A percentile compares a stretch with the other conserved stretches of the same genome.
phyloP scores from a whole-genome alignment of 164 flowering plant genomes.

The Houttuynia cordata region DNA sequence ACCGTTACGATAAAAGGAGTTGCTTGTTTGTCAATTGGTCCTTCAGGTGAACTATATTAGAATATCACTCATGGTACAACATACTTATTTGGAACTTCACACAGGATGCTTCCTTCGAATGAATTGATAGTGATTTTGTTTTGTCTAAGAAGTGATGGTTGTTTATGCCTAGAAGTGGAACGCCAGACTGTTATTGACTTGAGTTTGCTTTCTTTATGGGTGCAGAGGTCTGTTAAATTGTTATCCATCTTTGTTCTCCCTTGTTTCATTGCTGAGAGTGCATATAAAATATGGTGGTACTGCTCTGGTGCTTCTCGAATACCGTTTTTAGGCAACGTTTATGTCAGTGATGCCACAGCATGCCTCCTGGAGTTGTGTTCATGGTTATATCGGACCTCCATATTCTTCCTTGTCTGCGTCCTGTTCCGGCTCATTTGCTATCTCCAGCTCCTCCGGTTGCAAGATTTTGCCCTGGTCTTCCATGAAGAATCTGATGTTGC shows the following conservation, averaged over 20 bases:
- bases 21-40: too few species aligned
- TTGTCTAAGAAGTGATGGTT: too few species aligned
- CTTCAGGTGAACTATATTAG: too few species aligned
- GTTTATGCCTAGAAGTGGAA: too few species aligned
- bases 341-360: conserved; percentile 51
- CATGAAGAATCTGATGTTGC: conserved; percentile 66
- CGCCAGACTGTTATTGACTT: too few species aligned
- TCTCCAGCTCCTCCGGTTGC: conserved; percentile 79
- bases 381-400: conserved; percentile 77
- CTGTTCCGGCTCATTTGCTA: conserved; percentile 78
- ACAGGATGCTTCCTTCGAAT: too few species aligned
- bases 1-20: too few species aligned
- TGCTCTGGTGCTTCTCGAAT: conserved; percentile 56
- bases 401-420: conserved; percentile 85
- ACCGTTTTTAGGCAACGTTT: conserved; percentile 70
- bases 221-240: conserved; percentile 67
- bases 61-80: too few species aligned
- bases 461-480: conserved; percentile 69
- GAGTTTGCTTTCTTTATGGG: too few species aligned
- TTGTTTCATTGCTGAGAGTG: conserved; percentile 55
- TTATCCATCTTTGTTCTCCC: conserved; percentile 62
- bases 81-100: too few species aligned
- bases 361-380: conserved; percentile 71
- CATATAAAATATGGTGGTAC: conserved; percentile 94
- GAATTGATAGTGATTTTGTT: too few species aligned